Evolutionary conservation across 768 basidiomycete genomes (phyloP), one percentile per base, ranked within the genome.

Genomic region (Scleroderma citrinum): DNA sequence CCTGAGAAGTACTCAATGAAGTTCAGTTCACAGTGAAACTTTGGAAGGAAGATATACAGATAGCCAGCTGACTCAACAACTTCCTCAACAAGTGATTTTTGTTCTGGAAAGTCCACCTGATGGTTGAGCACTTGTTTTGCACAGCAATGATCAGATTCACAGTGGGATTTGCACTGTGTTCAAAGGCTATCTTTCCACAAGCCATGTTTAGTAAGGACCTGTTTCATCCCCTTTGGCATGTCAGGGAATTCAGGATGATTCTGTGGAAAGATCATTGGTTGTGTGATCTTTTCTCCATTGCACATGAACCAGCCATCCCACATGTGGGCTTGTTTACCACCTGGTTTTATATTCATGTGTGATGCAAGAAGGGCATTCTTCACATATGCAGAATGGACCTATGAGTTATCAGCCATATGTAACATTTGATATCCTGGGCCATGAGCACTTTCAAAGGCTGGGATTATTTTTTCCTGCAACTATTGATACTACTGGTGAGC

Each of bases 241-340:
- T 56, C 12, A 63, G 63, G 53, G 50, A 62, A 29, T 57, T 53
- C 7, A 58, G 55, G 46, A 49, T 76, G 69, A 53, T 69, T 48
- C 4, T 51, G 41, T 29, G 64, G 64, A 51, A 70, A 74, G 6
- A 65, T 49, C 68, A 74, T 73, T 23, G 12, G 7, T 24, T 52
- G 40, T n/a, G 16, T 50, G 38, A 68, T 44, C 42, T 52, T 59
- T 14, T 43, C 30, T 30, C 63, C 62, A 53, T 64, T 24, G 3
- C 49, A 10, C 3, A 57, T 50, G 36, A 59, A 69, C 67, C 65
- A 73, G 0, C 67, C 65, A 62, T 61, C 19, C 35, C 72, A 70
- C 53, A 64, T 49, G 0, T 19, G 19, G 11, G 63, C 21, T 50
- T 49, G 41, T 12, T 43, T 43, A 5, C 41, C 41, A 23, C 41